These are phyloP conservation scores for Ganoderma sinense DNA, from an alignment of 1,284 basidiomycete species.

Conservation along the genomic window DNA sequence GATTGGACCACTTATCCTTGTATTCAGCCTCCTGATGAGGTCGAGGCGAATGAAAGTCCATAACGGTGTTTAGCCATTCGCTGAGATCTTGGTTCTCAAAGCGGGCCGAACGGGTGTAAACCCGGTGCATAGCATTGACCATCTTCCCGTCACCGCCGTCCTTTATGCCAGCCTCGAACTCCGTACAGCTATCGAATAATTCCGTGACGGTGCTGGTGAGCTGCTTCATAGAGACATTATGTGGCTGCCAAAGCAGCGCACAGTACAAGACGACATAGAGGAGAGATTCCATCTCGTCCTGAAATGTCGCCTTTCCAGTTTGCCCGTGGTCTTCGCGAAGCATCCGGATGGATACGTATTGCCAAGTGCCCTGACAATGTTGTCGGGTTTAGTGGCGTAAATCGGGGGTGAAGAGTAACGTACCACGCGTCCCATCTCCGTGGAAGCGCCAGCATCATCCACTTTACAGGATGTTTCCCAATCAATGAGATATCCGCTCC, in stretches of 20 bases:
- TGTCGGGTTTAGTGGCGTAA: not conserved
- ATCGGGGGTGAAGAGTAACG: not conserved
- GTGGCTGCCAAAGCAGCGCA: slow-evolving; percentile 8
- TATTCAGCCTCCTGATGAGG: not conserved
- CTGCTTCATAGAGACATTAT: not conserved
- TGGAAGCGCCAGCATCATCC: slow-evolving; percentile 7
- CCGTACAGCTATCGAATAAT: not conserved
- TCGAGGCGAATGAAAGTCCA: slow-evolving; percentile 15
- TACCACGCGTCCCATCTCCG: not conserved
- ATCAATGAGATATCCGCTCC: slow-evolving; percentile 19
- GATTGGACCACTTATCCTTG: slow-evolving; percentile 9
- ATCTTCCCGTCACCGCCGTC: slow-evolving; percentile 15
- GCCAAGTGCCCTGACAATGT: slow-evolving; percentile 16
- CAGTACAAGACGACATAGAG: slow-evolving; percentile 26
- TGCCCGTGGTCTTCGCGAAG: not conserved
- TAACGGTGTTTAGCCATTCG: slow-evolving; percentile 17
- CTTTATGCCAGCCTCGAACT: not conserved
- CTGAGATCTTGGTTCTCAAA: not conserved
- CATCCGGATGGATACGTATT: slow-evolving; percentile 14
- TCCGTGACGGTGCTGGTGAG: slow-evolving; percentile 3
- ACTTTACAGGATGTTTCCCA: slow-evolving; percentile 19
- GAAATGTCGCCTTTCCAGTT: slow-evolving; percentile 2
- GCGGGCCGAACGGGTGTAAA: not conserved
- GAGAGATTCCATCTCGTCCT: slow-evolving; percentile 28
- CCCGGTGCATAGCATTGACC: slow-evolving; percentile 5